Percentiles rank a stretch among this genome's conserved stretches.
These are phyloP conservation scores for Ciborinia camelliae DNA, from an alignment of 2,329 filamentous ascomycete species.

Conservation along the genomic window DNA sequence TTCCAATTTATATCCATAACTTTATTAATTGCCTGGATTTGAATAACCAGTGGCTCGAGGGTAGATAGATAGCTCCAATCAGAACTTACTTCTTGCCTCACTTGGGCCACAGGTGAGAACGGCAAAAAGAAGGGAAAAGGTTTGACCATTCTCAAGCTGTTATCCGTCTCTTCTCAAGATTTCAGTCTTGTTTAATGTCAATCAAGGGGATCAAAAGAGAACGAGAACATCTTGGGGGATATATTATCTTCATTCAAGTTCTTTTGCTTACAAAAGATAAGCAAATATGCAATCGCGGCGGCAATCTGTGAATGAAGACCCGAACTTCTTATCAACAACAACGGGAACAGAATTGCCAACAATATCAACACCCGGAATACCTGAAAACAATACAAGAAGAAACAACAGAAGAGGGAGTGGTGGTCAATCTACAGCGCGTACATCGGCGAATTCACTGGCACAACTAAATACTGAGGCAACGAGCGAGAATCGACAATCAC, in stretches of 20 bases:
- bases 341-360: conserved; percentile 5
- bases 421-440: neutral
- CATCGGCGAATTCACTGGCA: conserved; percentile 11
- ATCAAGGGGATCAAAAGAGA: neutral
- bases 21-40: neutral
- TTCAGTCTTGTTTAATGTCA: neutral
- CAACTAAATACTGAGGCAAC: neutral
- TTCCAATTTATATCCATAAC: neutral
- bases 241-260: neutral
- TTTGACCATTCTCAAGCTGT: neutral
- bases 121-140: neutral
- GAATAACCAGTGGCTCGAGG: conserved; percentile 4
- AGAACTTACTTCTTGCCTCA: conserved; percentile 1
- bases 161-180: neutral
- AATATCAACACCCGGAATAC: neutral
- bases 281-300: conserved; percentile 15
- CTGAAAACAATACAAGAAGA: neutral
- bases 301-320: conserved; percentile 1
- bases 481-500: neutral
- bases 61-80: neutral
- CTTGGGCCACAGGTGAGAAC: neutral
- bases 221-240: neutral
- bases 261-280: conserved; percentile 1
- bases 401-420: conserved; percentile 11
- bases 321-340: conserved; percentile 13